A percentile compares a stretch with the other conserved stretches of the same genome.
Conservation (phyloP, 2,329 filamentous ascomycete genomes). For the Sporothrix luriei region DNA sequence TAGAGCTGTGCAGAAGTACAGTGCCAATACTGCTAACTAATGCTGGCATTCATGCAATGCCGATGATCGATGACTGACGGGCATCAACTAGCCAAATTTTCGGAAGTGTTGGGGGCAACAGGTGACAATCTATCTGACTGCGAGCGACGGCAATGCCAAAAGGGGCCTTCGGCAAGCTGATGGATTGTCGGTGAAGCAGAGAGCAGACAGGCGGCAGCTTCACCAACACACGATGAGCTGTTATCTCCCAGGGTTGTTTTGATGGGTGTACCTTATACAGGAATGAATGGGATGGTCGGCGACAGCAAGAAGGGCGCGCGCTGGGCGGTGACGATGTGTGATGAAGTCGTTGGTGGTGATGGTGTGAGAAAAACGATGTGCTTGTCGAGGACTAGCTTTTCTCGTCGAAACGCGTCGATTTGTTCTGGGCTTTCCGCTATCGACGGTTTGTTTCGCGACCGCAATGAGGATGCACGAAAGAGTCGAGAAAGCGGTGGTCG, state of each 20-base stretch:
- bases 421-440: neutral
- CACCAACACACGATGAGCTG: too few species aligned
- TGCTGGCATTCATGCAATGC: neutral
- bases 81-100: neutral
- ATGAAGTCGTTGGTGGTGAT: neutral
- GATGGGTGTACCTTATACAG: neutral
- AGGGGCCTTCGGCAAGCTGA: neutral
- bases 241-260: neutral
- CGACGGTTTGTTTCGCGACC: neutral
- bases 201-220: neutral
- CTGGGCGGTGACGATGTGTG: neutral
- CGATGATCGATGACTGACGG: slow-evolving; percentile 19
- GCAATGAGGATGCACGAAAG: neutral
- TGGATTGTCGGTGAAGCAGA: slow-evolving; percentile 10
- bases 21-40: neutral
- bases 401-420: neutral
- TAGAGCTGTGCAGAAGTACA: neutral
- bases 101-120: neutral
- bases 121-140: neutral
- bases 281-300: neutral
- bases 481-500: neutral
- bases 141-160: neutral
- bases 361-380: neutral
- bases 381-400: neutral
- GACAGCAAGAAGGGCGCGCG: neutral